These are phyloP conservation scores for Schizophyllum commune DNA, from an alignment of 1,284 basidiomycete species.

Conservation along the genomic window DNA sequence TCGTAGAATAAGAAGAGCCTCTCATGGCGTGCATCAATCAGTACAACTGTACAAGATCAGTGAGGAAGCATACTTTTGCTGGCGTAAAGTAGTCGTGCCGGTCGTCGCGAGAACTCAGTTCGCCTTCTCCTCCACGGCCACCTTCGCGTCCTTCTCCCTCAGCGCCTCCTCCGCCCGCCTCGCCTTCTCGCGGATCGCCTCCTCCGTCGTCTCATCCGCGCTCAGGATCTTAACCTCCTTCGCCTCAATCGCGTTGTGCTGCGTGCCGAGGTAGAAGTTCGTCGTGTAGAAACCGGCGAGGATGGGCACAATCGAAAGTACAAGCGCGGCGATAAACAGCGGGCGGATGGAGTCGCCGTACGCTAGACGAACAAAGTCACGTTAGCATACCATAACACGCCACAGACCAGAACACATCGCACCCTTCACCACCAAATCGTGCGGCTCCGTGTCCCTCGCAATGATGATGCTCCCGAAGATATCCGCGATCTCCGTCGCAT, in stretches of 20 bases:
- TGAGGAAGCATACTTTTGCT: too few relatives aligned
- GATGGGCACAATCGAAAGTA: slow-evolving; percentile 2
- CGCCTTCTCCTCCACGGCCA: too few relatives aligned
- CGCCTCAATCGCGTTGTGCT: slow-evolving; percentile 6
- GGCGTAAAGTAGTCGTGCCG: too few relatives aligned
- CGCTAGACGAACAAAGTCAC: not conserved
- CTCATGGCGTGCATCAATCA: too few relatives aligned
- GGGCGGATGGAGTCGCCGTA: not conserved
- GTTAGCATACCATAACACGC: not conserved
- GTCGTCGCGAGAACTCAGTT: too few relatives aligned
- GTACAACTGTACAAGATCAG: too few relatives aligned
- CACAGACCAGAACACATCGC: not conserved
- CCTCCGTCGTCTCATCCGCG: slow-evolving; percentile 1
- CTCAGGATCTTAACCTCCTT: slow-evolving; percentile 4
- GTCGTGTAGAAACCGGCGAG: slow-evolving; percentile 2
- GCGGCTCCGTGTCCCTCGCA: slow-evolving; percentile 5
- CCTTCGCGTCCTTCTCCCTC: too few relatives aligned
- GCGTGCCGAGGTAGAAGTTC: slow-evolving; percentile 5
- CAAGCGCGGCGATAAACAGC: slow-evolving; percentile 3
- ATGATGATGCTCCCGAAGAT: slow-evolving; percentile 6
- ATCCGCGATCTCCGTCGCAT: slow-evolving; percentile 6
- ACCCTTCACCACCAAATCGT: slow-evolving; percentile 6
- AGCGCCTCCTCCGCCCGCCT: not conserved
- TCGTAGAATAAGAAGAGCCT: too few relatives aligned
- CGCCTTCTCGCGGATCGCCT: slow-evolving; percentile 2